phyloP scores from a whole-genome alignment of 2,329 filamentous ascomycete species.

The Colletotrichum eremochloae region DNA sequence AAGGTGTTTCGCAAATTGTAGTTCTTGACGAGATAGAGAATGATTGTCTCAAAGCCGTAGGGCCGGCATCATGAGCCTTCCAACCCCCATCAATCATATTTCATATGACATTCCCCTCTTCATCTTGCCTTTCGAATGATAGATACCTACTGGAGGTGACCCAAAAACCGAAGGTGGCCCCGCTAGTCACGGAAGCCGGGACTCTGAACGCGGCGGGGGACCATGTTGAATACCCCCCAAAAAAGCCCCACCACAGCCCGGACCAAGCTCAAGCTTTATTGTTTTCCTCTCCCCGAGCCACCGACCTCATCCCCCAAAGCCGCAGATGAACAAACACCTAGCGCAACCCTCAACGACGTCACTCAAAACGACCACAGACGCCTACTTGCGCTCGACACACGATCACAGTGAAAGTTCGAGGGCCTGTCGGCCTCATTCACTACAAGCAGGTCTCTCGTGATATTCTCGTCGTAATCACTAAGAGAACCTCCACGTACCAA shows the following conservation, averaged over 20 bases:
- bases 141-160: neutral
- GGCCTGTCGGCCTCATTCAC: neutral
- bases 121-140: neutral
- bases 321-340: slow-evolving; percentile 24
- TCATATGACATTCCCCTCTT: neutral
- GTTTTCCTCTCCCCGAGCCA: slow-evolving; percentile 26
- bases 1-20: neutral
- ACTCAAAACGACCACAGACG: neutral
- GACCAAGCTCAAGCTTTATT: slow-evolving; percentile 36
- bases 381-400: neutral
- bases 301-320: slow-evolving; percentile 14
- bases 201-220: slow-evolving; percentile 5
- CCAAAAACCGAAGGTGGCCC: neutral
- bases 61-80: neutral
- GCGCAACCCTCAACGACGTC: slow-evolving; percentile 38
- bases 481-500: neutral
- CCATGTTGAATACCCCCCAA: neutral
- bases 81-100: neutral
- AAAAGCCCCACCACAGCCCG: slow-evolving; percentile 35
- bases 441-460: neutral
- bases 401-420: neutral
- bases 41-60: neutral
- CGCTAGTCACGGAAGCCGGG: slow-evolving; percentile 30
- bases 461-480: neutral
- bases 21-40: neutral